Percentiles rank a stretch among this genome's conserved stretches.
Evolutionary conservation across 2,329 filamentous ascomycete species (phyloP).

Genomic region (Lanzia echinophila): DNA sequence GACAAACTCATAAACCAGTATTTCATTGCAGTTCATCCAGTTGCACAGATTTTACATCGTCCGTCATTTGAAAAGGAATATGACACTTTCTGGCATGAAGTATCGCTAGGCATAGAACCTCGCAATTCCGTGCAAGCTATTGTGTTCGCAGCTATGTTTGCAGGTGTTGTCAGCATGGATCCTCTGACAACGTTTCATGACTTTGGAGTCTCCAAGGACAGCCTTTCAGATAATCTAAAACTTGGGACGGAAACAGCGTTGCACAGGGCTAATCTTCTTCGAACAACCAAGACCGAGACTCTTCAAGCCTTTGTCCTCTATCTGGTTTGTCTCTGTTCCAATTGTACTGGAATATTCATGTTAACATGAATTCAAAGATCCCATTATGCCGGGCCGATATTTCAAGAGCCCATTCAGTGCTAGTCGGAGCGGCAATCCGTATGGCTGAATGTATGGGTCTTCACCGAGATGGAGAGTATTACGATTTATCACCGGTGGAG

Average conservation of each 20-base stretch:
- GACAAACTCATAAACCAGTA: slow-evolving; percentile 62
- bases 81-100: slow-evolving; percentile 56
- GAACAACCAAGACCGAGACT: slow-evolving; percentile 66
- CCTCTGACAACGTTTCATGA: slow-evolving; percentile 45
- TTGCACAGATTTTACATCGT: slow-evolving; percentile 61
- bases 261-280: slow-evolving; percentile 61
- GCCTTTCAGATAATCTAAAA: slow-evolving; percentile 56
- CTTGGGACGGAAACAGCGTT: slow-evolving; percentile 61
- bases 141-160: slow-evolving; percentile 63
- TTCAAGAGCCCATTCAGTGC: slow-evolving; percentile 65
- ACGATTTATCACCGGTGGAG: slow-evolving; percentile 59
- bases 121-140: slow-evolving; percentile 59
- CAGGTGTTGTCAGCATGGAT: slow-evolving; percentile 59
- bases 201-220: slow-evolving; percentile 49
- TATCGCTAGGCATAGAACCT: slow-evolving; percentile 54
- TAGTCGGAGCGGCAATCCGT: slow-evolving; percentile 64
- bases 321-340: slow-evolving; percentile 45
- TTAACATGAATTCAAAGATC: slow-evolving; percentile 41
- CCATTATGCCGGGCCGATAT: slow-evolving; percentile 66
- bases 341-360: neutral
- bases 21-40: slow-evolving; percentile 59
- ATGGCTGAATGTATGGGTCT: slow-evolving; percentile 74
- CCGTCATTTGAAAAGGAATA: slow-evolving; percentile 40
- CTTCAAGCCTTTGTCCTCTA: slow-evolving; percentile 74
- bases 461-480: slow-evolving; percentile 58